Evolutionary conservation across 2,329 filamentous ascomycete genomes (phyloP).

Genomic region (Claviceps fusiformis): DNA sequence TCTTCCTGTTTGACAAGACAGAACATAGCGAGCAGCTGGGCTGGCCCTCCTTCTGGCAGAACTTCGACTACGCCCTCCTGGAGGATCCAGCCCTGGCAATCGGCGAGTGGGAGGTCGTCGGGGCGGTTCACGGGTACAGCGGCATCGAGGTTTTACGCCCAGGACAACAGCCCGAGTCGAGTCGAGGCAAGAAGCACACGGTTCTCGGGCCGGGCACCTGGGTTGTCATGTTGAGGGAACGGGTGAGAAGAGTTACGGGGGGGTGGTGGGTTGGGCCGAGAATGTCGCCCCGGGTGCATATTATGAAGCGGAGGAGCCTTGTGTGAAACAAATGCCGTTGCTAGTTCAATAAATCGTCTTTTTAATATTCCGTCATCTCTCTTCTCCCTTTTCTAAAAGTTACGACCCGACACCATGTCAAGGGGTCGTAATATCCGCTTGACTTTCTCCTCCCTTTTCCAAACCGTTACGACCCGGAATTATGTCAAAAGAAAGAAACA

Average conservation of each 20-base stretch:
- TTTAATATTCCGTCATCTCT: too few species aligned
- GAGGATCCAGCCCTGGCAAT: conserved; percentile 35
- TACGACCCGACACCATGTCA: too few species aligned
- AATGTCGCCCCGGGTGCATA: conserved; percentile 41
- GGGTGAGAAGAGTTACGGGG: conserved; percentile 33
- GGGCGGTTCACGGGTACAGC: conserved; percentile 41
- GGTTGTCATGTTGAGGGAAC: conserved; percentile 25
- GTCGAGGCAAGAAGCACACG: conserved; percentile 7
- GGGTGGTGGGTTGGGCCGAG: conserved; percentile 53
- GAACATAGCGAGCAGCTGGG: conserved; percentile 34
- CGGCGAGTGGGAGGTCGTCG: conserved; percentile 42
- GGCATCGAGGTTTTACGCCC: conserved; percentile 46
- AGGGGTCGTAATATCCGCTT: too few species aligned
- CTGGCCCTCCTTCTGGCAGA: conserved; percentile 43
- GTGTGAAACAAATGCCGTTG: not conserved
- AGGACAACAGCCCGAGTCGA: conserved; percentile 12
- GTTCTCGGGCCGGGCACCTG: conserved; percentile 32
- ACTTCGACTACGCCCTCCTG: conserved; percentile 48
- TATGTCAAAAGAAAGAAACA: not conserved
- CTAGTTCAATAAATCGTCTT: too few species aligned
- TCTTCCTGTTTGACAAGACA: conserved; percentile 46
- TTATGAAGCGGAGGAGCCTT: conserved; percentile 26
- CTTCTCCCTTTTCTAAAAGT: too few species aligned
- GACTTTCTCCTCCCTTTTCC: too few species aligned
- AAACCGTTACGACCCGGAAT: too few species aligned